A percentile compares a stretch with the other conserved stretches of the same genome.
These are phyloP conservation scores for Pseudogymnoascus sp. DNA, from an alignment of 2,329 filamentous ascomycete genomes.

Conservation along the genomic window DNA sequence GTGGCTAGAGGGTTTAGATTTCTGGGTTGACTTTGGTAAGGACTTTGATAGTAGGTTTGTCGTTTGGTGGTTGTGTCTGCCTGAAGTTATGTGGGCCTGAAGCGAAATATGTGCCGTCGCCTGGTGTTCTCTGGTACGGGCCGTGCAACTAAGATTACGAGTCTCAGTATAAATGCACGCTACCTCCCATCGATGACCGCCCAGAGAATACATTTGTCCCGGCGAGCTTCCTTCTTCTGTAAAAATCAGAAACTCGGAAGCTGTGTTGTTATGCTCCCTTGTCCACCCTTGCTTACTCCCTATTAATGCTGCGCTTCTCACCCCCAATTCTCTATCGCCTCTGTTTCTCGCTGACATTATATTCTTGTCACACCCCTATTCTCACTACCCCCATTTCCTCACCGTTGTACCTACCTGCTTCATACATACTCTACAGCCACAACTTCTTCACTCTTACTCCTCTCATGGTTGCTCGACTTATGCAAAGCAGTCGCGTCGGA, in stretches of 20 bases:
- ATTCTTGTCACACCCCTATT: neutral
- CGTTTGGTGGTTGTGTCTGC: neutral
- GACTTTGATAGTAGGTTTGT: neutral
- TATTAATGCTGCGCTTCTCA: neutral
- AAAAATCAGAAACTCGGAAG: neutral
- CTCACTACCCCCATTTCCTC: neutral
- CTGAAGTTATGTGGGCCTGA: slow-evolving; percentile 14
- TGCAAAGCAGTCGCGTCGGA: neutral
- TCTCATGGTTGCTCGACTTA: neutral
- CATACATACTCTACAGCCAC: neutral
- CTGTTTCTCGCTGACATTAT: neutral
- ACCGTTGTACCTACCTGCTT: neutral
- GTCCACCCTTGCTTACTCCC: neutral
- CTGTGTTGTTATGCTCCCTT: neutral
- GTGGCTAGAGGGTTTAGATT: neutral
- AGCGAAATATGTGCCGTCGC: neutral
- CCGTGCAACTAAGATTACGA: neutral
- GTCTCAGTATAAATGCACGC: neutral
- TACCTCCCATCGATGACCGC: too few species aligned
- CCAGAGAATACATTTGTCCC: too few species aligned
- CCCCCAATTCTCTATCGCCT: neutral
- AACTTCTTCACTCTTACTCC: neutral
- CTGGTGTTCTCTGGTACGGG: neutral
- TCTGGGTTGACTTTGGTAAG: neutral
- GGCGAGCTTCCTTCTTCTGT: too few species aligned